A percentile compares a stretch with the other conserved stretches of the same genome.
Evolutionary conservation across 1,139 yeast species (phyloP).

Genomic region (Saccharomyces pastorianus): DNA sequence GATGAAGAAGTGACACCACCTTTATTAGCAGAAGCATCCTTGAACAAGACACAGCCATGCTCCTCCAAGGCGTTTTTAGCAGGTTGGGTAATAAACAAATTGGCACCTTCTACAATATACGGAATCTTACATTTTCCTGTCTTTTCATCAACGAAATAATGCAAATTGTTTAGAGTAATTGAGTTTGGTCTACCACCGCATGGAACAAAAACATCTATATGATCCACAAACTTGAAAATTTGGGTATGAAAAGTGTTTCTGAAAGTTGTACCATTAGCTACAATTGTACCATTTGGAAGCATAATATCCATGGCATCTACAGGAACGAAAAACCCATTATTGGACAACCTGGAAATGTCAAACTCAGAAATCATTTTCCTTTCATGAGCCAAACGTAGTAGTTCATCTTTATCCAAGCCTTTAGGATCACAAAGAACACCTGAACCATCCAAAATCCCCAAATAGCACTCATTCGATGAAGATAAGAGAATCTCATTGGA

Average conservation of each 20-base stretch:
- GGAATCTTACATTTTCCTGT: conserved; percentile 76
- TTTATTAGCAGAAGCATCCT: conserved; percentile 95
- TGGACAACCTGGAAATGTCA: conserved; percentile 58
- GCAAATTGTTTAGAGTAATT: conserved; percentile 78
- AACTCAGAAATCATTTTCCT: conserved; percentile 70
- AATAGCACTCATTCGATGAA: conserved; percentile 63
- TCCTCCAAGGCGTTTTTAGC: conserved; percentile 81
- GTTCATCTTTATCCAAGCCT: conserved; percentile 76
- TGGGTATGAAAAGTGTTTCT: conserved; percentile 85
- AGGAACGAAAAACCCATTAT: conserved; percentile 70
- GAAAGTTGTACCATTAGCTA: conserved; percentile 83
- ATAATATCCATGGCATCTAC: conserved; percentile 77
- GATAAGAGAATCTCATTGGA: conserved; percentile 88
- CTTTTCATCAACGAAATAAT: conserved; percentile 58
- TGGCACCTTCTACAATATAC: conserved; percentile 95
- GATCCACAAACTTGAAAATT: conserved; percentile 57
- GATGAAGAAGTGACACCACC: conserved; percentile 99
- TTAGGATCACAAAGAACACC: conserved; percentile 90
- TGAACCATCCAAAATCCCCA: conserved; percentile 89
- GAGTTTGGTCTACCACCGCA: conserved; percentile 99
- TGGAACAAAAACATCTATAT: conserved; percentile 81
- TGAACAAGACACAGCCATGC: conserved; percentile 80
- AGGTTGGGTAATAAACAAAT: conserved; percentile 86
- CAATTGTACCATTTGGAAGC: conserved; percentile 65
- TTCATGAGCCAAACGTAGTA: conserved; percentile 65